Conservation (phyloP, 2,329 filamentous ascomycete genomes). For the Aspergillus viridinutans region DNA sequence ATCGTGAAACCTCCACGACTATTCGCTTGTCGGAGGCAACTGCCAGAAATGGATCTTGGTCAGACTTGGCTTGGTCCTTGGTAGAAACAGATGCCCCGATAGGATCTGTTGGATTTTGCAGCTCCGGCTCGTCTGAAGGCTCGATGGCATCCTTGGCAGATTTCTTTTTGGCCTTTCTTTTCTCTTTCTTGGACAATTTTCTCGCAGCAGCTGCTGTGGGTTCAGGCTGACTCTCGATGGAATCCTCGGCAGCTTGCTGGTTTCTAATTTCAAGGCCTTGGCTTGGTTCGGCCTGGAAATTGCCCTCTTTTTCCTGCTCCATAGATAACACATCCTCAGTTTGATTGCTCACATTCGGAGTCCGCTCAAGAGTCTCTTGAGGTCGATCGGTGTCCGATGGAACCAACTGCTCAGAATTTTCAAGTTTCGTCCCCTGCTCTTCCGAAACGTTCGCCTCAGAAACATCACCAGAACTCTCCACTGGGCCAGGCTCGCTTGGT, state of each 20-base stretch:
- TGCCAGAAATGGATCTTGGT: not conserved
- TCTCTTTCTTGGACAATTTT: constrained; percentile 36
- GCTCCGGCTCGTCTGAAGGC: constrained; percentile 1
- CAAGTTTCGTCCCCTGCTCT: not conserved
- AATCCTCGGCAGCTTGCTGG: constrained; percentile 8
- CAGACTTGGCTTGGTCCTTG: constrained; percentile 4
- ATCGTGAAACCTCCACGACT: not conserved
- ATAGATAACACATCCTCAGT: not conserved
- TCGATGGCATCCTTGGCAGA: constrained; percentile 12
- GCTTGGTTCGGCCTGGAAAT: constrained; percentile 4
- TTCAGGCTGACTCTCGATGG: constrained; percentile 5
- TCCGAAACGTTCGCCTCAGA: not conserved
- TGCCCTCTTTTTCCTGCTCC: constrained; percentile 1
- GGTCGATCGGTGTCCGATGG: constrained; percentile 5
- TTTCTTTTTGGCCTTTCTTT: constrained; percentile 30
- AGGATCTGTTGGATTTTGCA: not conserved
- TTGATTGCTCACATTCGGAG: not conserved
- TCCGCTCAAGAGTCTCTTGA: not conserved
- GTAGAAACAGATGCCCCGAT: not conserved
- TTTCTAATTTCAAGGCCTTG: constrained; percentile 7
- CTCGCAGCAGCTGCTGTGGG: constrained; percentile 11
- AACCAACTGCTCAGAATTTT: not conserved
- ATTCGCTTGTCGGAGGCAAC: not conserved
- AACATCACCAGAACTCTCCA: not conserved
- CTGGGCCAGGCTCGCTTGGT: not conserved